Evolutionary conservation across 2,329 filamentous ascomycete genomes (phyloP).

Genomic region (Fusarium cicatricum): DNA sequence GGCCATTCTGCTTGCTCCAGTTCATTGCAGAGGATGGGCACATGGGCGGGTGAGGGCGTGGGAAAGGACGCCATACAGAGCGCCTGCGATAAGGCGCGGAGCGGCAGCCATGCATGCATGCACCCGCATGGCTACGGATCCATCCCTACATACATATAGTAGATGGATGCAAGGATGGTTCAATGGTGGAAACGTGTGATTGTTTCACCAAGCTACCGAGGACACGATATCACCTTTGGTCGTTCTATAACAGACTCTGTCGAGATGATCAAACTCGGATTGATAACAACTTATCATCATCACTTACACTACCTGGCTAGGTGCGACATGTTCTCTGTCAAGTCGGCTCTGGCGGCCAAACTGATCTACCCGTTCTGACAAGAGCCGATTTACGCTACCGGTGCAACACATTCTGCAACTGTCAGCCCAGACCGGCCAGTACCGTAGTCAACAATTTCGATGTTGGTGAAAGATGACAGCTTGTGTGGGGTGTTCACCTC

Average conservation of each 20-base stretch:
- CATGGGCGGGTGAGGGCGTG: slow-evolving; percentile 23
- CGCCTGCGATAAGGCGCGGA: slow-evolving; percentile 26
- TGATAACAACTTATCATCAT: not conserved
- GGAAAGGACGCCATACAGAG: slow-evolving; percentile 23
- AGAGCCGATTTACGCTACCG: slow-evolving; percentile 22
- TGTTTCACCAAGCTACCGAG: slow-evolving; percentile 32
- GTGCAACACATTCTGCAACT: slow-evolving; percentile 31
- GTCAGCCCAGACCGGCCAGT: slow-evolving; percentile 37
- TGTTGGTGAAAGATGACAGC: slow-evolving; percentile 1
- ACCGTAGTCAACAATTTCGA: slow-evolving; percentile 16
- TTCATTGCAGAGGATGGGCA: slow-evolving; percentile 17
- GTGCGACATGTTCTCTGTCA: not conserved
- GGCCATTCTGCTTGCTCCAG: slow-evolving; percentile 8
- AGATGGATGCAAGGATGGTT: slow-evolving; percentile 24
- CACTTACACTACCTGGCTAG: no score
- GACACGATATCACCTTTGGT: not conserved
- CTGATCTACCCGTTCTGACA: slow-evolving; percentile 11
- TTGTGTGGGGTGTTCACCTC: slow-evolving; percentile 8
- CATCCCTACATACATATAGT: slow-evolving; percentile 15
- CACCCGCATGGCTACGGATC: slow-evolving; percentile 34
- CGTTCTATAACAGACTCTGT: not conserved
- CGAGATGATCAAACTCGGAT: not conserved
- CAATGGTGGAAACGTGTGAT: slow-evolving; percentile 11
- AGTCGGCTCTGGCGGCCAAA: slow-evolving; percentile 4
- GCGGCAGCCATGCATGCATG: slow-evolving; percentile 32